Evolutionary conservation across 306 rosid genomes (phyloP), one percentile per base, ranked within the genome.

Genomic region (Prinsepia uniflora): DNA sequence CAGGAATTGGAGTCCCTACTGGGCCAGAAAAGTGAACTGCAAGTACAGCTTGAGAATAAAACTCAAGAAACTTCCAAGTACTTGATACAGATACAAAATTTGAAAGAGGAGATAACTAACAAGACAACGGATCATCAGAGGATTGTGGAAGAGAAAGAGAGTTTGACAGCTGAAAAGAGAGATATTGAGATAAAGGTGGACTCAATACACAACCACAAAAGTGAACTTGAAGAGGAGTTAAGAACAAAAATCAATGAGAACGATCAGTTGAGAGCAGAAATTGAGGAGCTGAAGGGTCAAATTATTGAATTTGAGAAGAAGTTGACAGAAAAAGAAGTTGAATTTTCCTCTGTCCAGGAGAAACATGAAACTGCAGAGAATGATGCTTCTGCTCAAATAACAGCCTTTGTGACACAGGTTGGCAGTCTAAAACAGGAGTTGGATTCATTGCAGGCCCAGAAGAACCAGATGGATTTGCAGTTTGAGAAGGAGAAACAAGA

Each of bases 31-130:
- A 49, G 79, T 60, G 86, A 85, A 67, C 68, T 90, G 81, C 96
- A 85, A 74, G 77, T 67, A 75, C 86, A 86, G 75, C 72, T 86
- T 11, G 86, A 67, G 77, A 83, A 71, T 56, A 86, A 82, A 68
- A 73, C 75, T 46, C 83, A 19, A 72, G 85, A 79, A 80, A 83
- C 67, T 66, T 85, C 91, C 0, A 84, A 85, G 70, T 61, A 65
- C 61, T 65, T 68, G 75, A 78, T 79, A 62, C 90, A 88, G 73
- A 59, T 90, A 40, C 89, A 88, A 84, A 72, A 39, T 67, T 81
- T 88, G 68, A 82, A 85, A 63, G 93, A 92, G 73, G 91, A 86
- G 69, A 76, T 86, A 24, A 81, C 67, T 48, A 74, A 72, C 66
- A 90, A 76, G 83, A 63, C 73, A 50, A 46, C 74, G 30, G 87